A percentile compares a stretch with the other conserved stretches of the same genome.
Evolutionary conservation across 1,284 basidiomycete genomes (phyloP).

Genomic region (Lentinula novae-zelandiae): DNA sequence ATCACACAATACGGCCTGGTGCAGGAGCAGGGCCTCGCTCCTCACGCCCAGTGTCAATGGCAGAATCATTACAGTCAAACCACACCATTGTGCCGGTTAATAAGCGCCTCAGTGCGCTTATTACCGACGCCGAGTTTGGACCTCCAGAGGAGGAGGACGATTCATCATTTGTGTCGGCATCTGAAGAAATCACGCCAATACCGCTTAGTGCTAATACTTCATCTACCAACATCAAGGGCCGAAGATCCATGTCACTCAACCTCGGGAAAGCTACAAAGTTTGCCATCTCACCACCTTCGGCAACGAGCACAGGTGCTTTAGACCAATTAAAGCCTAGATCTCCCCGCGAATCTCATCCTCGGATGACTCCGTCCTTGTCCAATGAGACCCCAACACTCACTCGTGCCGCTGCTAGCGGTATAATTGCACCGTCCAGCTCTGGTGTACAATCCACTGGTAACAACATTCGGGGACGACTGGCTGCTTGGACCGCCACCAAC

Average conservation of each 20-base stretch:
- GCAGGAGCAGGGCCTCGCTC: constrained; percentile 41
- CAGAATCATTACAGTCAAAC: constrained; percentile 67
- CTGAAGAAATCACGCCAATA: constrained; percentile 18
- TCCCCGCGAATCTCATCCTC: constrained; percentile 25
- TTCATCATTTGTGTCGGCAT: constrained; percentile 16
- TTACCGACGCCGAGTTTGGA: constrained; percentile 60
- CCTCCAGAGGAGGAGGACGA: constrained; percentile 47
- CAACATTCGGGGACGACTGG: constrained; percentile 46
- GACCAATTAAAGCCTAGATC: constrained; percentile 28
- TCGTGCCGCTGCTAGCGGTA: constrained; percentile 37
- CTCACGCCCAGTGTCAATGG: constrained; percentile 70
- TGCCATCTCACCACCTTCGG: constrained; percentile 13
- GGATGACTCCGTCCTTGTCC: constrained; percentile 22
- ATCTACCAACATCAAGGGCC: constrained; percentile 30
- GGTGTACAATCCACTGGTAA: constrained; percentile 32
- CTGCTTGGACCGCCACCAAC: constrained; percentile 42
- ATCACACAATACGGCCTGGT: constrained; percentile 62
- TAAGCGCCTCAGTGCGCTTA: constrained; percentile 63
- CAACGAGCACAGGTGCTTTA: constrained; percentile 18
- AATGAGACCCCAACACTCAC: constrained; percentile 36
- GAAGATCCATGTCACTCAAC: constrained; percentile 62
- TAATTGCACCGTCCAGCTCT: constrained; percentile 36
- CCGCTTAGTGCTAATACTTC: constrained; percentile 33
- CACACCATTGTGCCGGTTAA: constrained; percentile 61
- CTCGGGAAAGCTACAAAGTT: constrained; percentile 27